A percentile compares a stretch with the other conserved stretches of the same genome.
Conservation (phyloP, 495 filamentous ascomycete genomes). For the Hypoxylon lenormandii region DNA sequence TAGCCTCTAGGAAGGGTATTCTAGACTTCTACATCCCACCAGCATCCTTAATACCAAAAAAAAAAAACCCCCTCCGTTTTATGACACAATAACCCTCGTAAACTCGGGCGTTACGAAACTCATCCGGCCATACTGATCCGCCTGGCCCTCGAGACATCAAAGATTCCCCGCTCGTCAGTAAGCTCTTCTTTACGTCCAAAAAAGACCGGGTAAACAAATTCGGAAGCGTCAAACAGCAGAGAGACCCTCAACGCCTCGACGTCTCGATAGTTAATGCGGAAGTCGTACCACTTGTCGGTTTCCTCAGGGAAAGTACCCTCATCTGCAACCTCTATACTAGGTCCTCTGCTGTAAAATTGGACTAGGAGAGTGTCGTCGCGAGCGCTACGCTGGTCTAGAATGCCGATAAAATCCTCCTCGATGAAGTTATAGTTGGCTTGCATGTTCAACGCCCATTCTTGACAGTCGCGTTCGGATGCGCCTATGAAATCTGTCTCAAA, state of each 20-base stretch:
- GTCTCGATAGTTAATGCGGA: conserved; percentile 9
- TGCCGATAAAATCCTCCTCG: conserved; percentile 11
- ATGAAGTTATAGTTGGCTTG: background rate
- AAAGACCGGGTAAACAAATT: conserved; percentile 10
- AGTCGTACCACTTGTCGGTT: conserved; percentile 11
- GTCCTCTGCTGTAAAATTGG: background rate
- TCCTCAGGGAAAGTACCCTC: conserved; percentile 3
- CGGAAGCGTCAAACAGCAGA: background rate
- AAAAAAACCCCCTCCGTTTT: too few relatives aligned
- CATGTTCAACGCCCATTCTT: conserved; percentile 12
- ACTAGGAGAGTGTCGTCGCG: conserved; percentile 3
- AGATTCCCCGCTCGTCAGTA: conserved; percentile 17
- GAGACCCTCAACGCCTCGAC: background rate
- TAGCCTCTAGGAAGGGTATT: too few relatives aligned
- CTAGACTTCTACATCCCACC: too few relatives aligned
- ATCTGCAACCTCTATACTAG: conserved; percentile 1
- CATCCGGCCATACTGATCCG: background rate
- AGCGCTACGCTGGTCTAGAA: conserved; percentile 2
- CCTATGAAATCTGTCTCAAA: conserved; percentile 17
- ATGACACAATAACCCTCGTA: too few relatives aligned
- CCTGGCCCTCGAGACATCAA: conserved; percentile 15
- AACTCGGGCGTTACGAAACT: too few relatives aligned
- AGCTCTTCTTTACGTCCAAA: conserved; percentile 17
- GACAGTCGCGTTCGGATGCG: conserved; percentile 18
- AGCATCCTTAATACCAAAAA: too few relatives aligned